phyloP scores from a whole-genome alignment of 2,329 filamentous ascomycete genomes.

The Didymella pinodella region DNA sequence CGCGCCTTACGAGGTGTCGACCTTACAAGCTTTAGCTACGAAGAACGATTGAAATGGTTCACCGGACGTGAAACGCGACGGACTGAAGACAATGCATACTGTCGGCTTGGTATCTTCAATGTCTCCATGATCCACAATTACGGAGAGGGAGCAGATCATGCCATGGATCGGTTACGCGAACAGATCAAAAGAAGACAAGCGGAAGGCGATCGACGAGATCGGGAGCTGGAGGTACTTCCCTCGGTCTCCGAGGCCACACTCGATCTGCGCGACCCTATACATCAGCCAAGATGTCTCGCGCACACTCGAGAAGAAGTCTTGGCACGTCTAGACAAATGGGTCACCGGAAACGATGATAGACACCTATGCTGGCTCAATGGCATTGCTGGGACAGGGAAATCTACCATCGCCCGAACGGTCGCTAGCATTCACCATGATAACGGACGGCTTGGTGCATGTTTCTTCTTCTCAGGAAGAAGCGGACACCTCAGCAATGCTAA shows the following conservation, averaged over 20 bases:
- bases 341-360: conserved; percentile 20
- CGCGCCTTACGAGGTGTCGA: conserved; percentile 14
- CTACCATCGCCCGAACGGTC: conserved; percentile 32
- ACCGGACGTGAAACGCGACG: conserved; percentile 13
- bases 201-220: no score
- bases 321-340: conserved; percentile 33
- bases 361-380: conserved; percentile 46
- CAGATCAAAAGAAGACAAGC: no score
- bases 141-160: conserved; percentile 2
- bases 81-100: conserved; percentile 28
- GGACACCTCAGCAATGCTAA: conserved; percentile 22
- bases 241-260: no score
- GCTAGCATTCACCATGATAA: conserved; percentile 21
- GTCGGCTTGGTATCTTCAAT: conserved; percentile 23
- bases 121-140: conserved; percentile 29
- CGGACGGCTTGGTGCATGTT: conserved; percentile 21
- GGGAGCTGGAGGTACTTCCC: no score
- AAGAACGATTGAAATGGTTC: no score
- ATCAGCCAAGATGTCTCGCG: conserved; percentile 30
- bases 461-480: conserved; percentile 27
- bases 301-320: conserved; percentile 38
- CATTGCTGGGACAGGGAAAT: conserved; percentile 21
- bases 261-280: no score
- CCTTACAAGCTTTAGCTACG: not conserved
- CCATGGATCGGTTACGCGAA: no score